A percentile compares a stretch with the other conserved stretches of the same genome.
phyloP scores from a whole-genome alignment of 768 basidiomycete genomes.

The Dioszegia aurantiaca region DNA sequence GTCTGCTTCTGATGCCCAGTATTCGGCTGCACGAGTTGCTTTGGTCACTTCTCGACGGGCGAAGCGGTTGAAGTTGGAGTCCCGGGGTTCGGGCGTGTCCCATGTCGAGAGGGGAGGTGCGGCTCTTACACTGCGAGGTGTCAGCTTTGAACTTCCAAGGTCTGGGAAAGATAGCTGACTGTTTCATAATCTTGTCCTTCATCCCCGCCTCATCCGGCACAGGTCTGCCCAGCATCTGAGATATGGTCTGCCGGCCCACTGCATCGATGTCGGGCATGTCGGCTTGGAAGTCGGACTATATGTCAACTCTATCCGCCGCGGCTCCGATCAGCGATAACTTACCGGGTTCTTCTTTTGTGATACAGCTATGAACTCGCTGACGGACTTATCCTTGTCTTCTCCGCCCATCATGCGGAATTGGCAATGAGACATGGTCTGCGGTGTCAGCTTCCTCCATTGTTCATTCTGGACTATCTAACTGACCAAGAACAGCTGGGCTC shows the following conservation, averaged over 20 bases:
- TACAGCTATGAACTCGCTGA: constrained; percentile 63
- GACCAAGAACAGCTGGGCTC: constrained; percentile 68
- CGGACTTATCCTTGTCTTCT: constrained; percentile 57
- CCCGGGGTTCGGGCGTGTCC: constrained; percentile 39
- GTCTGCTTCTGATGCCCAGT: constrained; percentile 51
- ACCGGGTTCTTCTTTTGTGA: constrained; percentile 57
- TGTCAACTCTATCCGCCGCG: not conserved
- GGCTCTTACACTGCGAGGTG: constrained; percentile 30
- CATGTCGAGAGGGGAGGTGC: constrained; percentile 39
- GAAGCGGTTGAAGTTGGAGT: constrained; percentile 33
- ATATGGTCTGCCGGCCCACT: constrained; percentile 58
- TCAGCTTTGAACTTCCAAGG: not conserved
- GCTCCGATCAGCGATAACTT: constrained; percentile 29
- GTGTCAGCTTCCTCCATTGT: not conserved
- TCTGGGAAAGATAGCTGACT: constrained; percentile 22
- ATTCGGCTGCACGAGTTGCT: constrained; percentile 44
- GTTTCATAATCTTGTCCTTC: constrained; percentile 41
- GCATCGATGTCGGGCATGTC: constrained; percentile 56
- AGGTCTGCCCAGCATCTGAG: constrained; percentile 57
- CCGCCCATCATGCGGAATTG: constrained; percentile 54
- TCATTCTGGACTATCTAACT: constrained; percentile 10
- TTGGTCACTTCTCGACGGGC: constrained; percentile 43
- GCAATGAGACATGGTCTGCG: constrained; percentile 42
- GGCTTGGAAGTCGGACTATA: constrained; percentile 53
- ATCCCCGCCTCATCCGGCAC: constrained; percentile 31